Base-by-base conservation (phyloP, 2,329 filamentous ascomycete genomes). In the Aspergillus brunneoviolaceus region DNA sequence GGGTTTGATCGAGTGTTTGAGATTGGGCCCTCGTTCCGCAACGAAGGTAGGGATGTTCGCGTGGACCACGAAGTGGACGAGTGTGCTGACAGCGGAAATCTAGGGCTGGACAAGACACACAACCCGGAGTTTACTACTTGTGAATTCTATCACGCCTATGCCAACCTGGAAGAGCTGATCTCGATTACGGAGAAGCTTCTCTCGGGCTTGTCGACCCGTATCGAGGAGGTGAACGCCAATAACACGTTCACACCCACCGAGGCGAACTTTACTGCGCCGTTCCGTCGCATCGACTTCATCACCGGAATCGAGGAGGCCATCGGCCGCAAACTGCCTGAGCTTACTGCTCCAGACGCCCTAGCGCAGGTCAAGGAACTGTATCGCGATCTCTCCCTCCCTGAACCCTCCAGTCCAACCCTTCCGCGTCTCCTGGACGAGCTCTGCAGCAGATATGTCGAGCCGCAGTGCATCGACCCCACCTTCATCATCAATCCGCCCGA, bases 41-140 rank as follows among this genome's bases (percentile, higher is more conserved):
- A 99, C 73, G 95, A 99, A 79, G 91, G 92, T 74, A 79, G 50
- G 61, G 10, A 29, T 27, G 21, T 9, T 62, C 10, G 31, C 25
- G 25, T 9, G 4, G 25, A 5, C 5, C 27, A 16, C 23, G 16
- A 45, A 27, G 12, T 7, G 19, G 1, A 21, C 11, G 29, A 16
- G 21, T 23, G 5, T 25, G 47, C 47, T 27, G 50, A 27, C 47
- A n/a, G 45, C 29, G 39, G 53, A 42, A 23, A 35, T 29, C 42
- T 42, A 81, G 83, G 84, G 1, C 76, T 96, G 39, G 93, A 97
- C 74, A 85, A 85, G 31, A 96, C 92, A 0, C 95, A 99, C 74
- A 99, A 99, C 72, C 94, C 95, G 0, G 95, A 99, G 73, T 99
- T 98, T 77, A 95, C 91, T 49, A 98, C 91, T 61, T 98, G 94